A percentile compares a stretch with the other conserved stretches of the same genome.
Evolutionary conservation across 2,329 filamentous ascomycete species (phyloP).

Genomic region (Epichloe amarillans): DNA sequence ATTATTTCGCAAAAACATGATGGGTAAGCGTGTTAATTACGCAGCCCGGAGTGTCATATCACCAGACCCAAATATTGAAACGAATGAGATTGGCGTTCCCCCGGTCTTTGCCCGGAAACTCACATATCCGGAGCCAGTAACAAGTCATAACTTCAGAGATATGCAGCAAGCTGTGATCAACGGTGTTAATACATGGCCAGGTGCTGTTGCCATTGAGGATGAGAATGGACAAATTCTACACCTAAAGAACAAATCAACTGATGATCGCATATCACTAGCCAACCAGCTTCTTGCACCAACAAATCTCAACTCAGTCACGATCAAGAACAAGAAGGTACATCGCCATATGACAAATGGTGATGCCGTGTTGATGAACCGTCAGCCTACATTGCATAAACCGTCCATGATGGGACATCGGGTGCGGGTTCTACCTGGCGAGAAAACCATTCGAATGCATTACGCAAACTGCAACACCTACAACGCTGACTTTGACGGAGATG

Average conservation of each 20-base stretch:
- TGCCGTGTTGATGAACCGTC: slow-evolving; percentile 96
- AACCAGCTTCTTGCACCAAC: slow-evolving; percentile 87
- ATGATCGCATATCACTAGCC: slow-evolving; percentile 78
- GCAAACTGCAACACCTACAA: slow-evolving; percentile 99
- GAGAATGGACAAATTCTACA: slow-evolving; percentile 88
- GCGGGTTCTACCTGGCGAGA: slow-evolving; percentile 81
- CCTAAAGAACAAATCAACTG: slow-evolving; percentile 71
- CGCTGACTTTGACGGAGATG: slow-evolving; percentile 96
- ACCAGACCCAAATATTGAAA: slow-evolving; percentile 96
- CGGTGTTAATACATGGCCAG: slow-evolving; percentile 84
- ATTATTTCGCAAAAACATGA: slow-evolving; percentile 98
- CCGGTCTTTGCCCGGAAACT: slow-evolving; percentile 95
- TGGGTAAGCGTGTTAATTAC: slow-evolving; percentile 99
- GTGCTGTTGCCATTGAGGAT: slow-evolving; percentile 87
- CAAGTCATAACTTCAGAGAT: slow-evolving; percentile 91
- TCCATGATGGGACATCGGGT: slow-evolving; percentile 98
- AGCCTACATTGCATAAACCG: slow-evolving; percentile 94
- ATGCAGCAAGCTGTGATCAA: slow-evolving; percentile 95
- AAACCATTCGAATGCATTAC: slow-evolving; percentile 98
- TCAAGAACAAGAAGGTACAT: slow-evolving; percentile 89
- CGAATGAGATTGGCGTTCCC: slow-evolving; percentile 97
- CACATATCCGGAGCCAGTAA: slow-evolving; percentile 94
- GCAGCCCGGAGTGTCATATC: slow-evolving; percentile 96
- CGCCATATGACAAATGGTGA: slow-evolving; percentile 93
- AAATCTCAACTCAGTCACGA: slow-evolving; percentile 54